phyloP scores from a whole-genome alignment of 2,329 filamentous ascomycete genomes.

The Hypoxylon sp. region DNA sequence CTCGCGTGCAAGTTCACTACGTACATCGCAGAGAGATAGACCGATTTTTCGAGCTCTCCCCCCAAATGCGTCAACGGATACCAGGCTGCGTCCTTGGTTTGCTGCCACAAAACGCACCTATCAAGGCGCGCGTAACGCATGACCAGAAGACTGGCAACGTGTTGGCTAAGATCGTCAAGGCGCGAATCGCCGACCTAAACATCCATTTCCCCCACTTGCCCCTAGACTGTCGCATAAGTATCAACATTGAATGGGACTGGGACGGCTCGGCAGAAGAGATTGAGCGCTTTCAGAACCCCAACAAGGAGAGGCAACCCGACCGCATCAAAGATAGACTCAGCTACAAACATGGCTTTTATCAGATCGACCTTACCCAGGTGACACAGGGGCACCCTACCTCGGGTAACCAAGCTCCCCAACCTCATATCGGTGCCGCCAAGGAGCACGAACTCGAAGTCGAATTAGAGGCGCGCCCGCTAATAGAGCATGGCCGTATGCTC shows the following conservation, averaged over 20 bases:
- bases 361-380: conserved; percentile 94
- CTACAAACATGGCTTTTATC: conserved; percentile 89
- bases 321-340: conserved; percentile 92
- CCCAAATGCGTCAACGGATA: conserved; percentile 70
- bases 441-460: conserved; percentile 89
- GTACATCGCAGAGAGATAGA: conserved; percentile 87
- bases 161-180: conserved; percentile 90
- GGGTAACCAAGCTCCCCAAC: conserved; percentile 55
- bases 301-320: conserved; percentile 65
- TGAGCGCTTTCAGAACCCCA: conserved; percentile 57
- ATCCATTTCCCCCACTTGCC: conserved; percentile 82
- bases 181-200: conserved; percentile 88
- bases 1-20: conserved; percentile 79
- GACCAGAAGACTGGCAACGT: conserved; percentile 80
- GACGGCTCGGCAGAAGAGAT: conserved; percentile 76
- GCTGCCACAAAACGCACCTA: conserved; percentile 68
- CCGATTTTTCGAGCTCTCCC: conserved; percentile 83
- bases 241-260: conserved; percentile 94
- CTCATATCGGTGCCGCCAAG: conserved; percentile 65
- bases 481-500: conserved; percentile 75
- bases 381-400: conserved; percentile 69
- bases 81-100: conserved; percentile 75
- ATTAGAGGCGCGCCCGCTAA: conserved; percentile 72
- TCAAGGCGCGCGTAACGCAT: conserved; percentile 81
- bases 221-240: conserved; percentile 92